Percentiles rank a stretch among this genome's conserved stretches.
Conservation (phyloP, 1,284 basidiomycete species). For the Athelia sp. region DNA sequence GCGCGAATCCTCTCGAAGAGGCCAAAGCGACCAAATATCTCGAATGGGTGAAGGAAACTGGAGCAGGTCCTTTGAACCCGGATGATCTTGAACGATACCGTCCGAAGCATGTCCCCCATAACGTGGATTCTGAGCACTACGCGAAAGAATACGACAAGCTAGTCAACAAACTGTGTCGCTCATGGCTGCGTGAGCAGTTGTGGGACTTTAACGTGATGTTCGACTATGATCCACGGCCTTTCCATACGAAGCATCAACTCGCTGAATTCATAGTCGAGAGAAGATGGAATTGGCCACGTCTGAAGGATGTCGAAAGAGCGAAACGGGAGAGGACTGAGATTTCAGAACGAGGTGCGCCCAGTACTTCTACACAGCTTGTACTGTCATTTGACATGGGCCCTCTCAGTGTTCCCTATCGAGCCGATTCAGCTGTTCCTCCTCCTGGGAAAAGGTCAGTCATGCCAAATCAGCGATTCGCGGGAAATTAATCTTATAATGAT, state of each 20-base stretch:
- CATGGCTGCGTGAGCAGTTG: constrained; percentile 62
- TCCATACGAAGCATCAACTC: constrained; percentile 37
- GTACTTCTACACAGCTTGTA: constrained; percentile 4
- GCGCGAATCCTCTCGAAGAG: constrained; percentile 26
- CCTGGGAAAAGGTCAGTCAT: constrained; percentile 58
- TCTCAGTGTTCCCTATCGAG: constrained; percentile 49
- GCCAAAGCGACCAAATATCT: constrained; percentile 52
- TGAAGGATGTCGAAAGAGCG: constrained; percentile 45
- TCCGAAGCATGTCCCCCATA: constrained; percentile 31
- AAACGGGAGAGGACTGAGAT: constrained; percentile 50
- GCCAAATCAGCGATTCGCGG: constrained; percentile 3
- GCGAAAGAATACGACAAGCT: constrained; percentile 46
- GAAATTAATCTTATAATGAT: constrained; percentile 3
- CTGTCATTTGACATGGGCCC: constrained; percentile 4
- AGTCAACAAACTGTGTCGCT: constrained; percentile 46
- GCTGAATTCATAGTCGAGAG: constrained; percentile 58
- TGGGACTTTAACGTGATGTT: constrained; percentile 43
- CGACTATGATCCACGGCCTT: constrained; percentile 22
- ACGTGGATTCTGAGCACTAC: constrained; percentile 38
- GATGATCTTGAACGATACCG: constrained; percentile 52
- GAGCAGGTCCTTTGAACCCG: constrained; percentile 37
- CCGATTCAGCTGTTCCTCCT: constrained; percentile 63
- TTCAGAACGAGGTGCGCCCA: constrained; percentile 40
- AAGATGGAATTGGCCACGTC: constrained; percentile 63
- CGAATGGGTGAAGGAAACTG: constrained; percentile 39